These are phyloP conservation scores for Leishmania guyanensis DNA, from an alignment of 208 protist species.

Conservation along the genomic window DNA sequence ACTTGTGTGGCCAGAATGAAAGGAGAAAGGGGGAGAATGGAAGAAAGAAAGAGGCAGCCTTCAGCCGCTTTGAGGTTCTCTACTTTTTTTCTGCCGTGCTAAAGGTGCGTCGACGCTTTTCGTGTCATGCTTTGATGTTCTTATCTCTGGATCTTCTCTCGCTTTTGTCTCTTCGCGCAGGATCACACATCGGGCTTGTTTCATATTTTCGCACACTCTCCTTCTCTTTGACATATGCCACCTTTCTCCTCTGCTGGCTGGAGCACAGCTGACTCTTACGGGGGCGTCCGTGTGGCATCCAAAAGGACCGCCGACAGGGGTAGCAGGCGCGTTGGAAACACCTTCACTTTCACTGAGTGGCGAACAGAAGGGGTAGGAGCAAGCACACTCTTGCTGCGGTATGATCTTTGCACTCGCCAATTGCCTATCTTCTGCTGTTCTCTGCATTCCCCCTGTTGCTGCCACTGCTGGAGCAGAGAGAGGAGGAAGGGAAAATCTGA, in stretches of 20 bases:
- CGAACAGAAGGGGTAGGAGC: background rate
- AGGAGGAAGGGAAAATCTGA: too few species aligned
- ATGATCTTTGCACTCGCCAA: background rate
- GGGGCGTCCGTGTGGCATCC: background rate
- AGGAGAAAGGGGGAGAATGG: background rate
- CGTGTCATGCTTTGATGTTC: background rate
- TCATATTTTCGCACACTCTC: background rate
- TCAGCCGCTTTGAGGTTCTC: background rate
- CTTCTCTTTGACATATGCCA: background rate
- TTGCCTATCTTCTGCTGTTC: slow-evolving; percentile 1
- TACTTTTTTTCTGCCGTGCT: background rate
- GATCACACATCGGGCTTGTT: background rate
- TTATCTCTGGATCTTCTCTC: background rate
- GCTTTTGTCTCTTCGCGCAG: background rate
- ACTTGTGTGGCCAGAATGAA: background rate
- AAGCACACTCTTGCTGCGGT: background rate
- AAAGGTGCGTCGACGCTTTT: background rate
- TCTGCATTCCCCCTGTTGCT: background rate
- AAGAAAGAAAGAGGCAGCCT: background rate
- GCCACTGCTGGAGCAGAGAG: background rate
- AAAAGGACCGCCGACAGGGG: background rate
- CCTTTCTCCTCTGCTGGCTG: background rate
- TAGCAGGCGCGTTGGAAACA: background rate
- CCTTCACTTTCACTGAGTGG: background rate
- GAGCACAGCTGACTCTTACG: background rate